These are phyloP conservation scores for Pleurotus tuoliensis DNA, from an alignment of 768 basidiomycete genomes.

Conservation along the genomic window DNA sequence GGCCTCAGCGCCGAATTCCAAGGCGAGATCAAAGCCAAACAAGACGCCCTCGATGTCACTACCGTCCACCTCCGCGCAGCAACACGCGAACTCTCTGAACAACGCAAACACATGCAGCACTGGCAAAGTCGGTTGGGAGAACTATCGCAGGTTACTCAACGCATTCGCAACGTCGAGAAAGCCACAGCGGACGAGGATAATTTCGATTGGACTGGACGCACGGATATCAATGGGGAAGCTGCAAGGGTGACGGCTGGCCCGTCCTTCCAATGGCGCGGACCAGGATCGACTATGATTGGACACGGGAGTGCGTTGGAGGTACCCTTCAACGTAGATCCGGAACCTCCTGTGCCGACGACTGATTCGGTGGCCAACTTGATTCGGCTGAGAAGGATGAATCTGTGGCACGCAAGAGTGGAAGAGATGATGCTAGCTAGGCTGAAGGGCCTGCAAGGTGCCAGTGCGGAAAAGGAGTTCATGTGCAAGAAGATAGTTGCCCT, in stretches of 20 bases:
- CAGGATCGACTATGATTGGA: slow-evolving; percentile 61
- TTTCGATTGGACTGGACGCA: slow-evolving; percentile 89
- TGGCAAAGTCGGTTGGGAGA: slow-evolving; percentile 75
- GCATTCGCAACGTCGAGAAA: slow-evolving; percentile 79
- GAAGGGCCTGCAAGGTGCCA: slow-evolving; percentile 67
- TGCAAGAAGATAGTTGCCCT: slow-evolving; percentile 89
- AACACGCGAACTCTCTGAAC: slow-evolving; percentile 87
- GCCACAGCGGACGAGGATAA: slow-evolving; percentile 74
- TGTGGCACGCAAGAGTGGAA: slow-evolving; percentile 83
- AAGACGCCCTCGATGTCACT: slow-evolving; percentile 82
- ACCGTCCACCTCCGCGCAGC: slow-evolving; percentile 85
- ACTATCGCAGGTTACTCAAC: slow-evolving; percentile 77
- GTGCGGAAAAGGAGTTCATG: slow-evolving; percentile 86
- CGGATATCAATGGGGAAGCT: slow-evolving; percentile 36
- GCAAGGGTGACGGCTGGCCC: slow-evolving; percentile 43
- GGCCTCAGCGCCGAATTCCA: slow-evolving; percentile 75
- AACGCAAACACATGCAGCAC: slow-evolving; percentile 76
- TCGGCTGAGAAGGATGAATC: slow-evolving; percentile 67
- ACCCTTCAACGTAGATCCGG: slow-evolving; percentile 60
- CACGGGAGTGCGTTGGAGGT: slow-evolving; percentile 64
- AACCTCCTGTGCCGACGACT: slow-evolving; percentile 62
- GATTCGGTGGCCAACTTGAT: slow-evolving; percentile 62
- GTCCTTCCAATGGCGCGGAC: slow-evolving; percentile 70
- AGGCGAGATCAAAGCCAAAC: slow-evolving; percentile 79
- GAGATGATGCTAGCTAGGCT: slow-evolving; percentile 69